A percentile compares a stretch with the other conserved stretches of the same genome.
phyloP scores from a whole-genome alignment of 2,329 filamentous ascomycete genomes.

The Sodiomyces alkalinus region DNA sequence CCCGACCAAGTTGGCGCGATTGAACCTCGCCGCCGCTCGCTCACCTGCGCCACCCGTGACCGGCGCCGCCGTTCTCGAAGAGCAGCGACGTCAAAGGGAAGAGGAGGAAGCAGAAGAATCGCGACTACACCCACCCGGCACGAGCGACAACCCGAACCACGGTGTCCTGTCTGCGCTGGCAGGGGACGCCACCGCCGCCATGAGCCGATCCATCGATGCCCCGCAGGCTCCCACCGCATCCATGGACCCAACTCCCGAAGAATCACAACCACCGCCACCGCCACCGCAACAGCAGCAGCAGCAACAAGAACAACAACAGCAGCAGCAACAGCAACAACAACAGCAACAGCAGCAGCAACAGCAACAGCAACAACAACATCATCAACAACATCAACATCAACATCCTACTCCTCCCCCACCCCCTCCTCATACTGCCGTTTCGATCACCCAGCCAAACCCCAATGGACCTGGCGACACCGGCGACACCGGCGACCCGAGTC shows the following conservation, averaged over 20 bases:
- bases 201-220: constrained; percentile 41
- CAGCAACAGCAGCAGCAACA: too few species aligned
- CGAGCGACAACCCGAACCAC: constrained; percentile 38
- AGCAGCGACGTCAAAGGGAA: constrained; percentile 33
- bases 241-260: constrained; percentile 25
- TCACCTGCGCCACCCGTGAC: constrained; percentile 31
- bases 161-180: constrained; percentile 37
- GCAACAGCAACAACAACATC: too few species aligned
- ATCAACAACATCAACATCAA: too few species aligned
- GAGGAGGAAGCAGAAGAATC: constrained; percentile 22
- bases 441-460: constrained; percentile 14
- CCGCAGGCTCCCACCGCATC: constrained; percentile 28
- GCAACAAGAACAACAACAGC: too few species aligned
- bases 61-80: constrained; percentile 37
- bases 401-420: constrained; percentile 16
- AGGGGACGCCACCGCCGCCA: constrained; percentile 33
- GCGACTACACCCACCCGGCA: constrained; percentile 23
- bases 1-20: constrained; percentile 37
- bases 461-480: constrained; percentile 21
- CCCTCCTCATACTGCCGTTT: constrained; percentile 8
- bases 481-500: constrained; percentile 24
- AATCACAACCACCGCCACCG: not conserved
- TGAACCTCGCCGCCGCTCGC: constrained; percentile 26
- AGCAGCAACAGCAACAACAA: too few species aligned
- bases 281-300: too few species aligned